A percentile compares a stretch with the other conserved stretches of the same genome.
These are phyloP conservation scores for Colletotrichum sp. DNA, from an alignment of 2,329 filamentous ascomycete genomes.

Conservation along the genomic window DNA sequence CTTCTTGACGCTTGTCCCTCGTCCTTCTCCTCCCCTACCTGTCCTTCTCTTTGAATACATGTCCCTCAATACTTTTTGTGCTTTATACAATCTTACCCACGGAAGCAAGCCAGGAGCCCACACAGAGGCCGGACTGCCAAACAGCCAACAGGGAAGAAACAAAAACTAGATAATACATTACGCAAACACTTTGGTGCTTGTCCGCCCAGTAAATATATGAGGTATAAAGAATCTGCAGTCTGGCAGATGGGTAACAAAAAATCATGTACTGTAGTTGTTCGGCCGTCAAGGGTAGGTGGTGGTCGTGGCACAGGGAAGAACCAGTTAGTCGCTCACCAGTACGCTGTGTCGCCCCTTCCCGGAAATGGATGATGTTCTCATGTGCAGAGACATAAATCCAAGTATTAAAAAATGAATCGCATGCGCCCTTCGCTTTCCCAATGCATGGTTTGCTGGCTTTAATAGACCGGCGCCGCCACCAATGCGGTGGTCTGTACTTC, in stretches of 20 bases:
- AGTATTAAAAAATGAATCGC: neutral
- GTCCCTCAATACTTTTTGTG: neutral
- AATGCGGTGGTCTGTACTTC: neutral
- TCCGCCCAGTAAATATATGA: neutral
- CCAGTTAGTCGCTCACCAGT: neutral
- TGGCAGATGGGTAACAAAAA: neutral
- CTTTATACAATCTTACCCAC: neutral
- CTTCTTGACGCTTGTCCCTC: neutral
- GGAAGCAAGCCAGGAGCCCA: neutral
- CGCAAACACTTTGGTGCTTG: constrained; percentile 3
- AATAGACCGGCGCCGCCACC: neutral
- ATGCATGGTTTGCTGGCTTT: constrained; percentile 3
- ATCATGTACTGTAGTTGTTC: constrained; percentile 10
- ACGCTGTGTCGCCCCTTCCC: neutral
- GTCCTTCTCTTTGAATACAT: neutral
- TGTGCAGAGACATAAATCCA: neutral
- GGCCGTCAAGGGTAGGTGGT: neutral
- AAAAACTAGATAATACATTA: constrained; percentile 17
- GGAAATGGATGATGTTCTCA: neutral
- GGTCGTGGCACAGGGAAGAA: neutral
- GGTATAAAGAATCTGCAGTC: constrained; percentile 4
- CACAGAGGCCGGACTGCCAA: neutral
- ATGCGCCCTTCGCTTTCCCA: constrained; percentile 5
- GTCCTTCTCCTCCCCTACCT: neutral
- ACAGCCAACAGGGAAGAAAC: neutral